Percentiles rank a stretch among this genome's conserved stretches.
These are phyloP conservation scores for Stipa capillata DNA, from an alignment of 176 grass and related monocot species.

Conservation along the genomic window DNA sequence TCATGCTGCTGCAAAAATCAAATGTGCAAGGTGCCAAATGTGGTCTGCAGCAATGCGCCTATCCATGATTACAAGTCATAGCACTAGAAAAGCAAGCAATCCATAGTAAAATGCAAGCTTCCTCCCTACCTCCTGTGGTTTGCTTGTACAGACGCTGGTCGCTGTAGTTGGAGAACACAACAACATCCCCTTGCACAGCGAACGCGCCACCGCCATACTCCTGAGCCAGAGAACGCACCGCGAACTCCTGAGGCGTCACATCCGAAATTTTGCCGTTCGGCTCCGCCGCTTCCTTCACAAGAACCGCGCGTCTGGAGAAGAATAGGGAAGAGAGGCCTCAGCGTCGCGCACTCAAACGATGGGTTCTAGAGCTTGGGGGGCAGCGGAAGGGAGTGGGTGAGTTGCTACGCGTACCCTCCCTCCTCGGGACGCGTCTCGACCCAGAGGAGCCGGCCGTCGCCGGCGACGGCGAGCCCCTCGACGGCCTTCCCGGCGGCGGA, in stretches of 20 bases:
- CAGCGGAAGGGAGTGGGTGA: background rate
- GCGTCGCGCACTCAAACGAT: background rate
- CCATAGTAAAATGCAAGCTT: background rate
- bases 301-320: slow-evolving; percentile 61
- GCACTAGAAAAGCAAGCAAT: background rate
- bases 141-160: slow-evolving; percentile 77
- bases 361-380: background rate
- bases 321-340: background rate
- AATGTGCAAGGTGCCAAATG: background rate
- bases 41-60: background rate
- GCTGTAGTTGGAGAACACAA: slow-evolving; percentile 74
- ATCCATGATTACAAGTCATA: background rate
- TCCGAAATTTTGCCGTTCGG: slow-evolving; percentile 22
- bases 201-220: slow-evolving; percentile 73
- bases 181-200: slow-evolving; percentile 33
- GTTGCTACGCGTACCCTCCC: slow-evolving; percentile 42
- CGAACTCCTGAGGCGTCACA: slow-evolving; percentile 54
- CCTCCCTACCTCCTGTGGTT: slow-evolving; percentile 42
- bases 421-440: slow-evolving; percentile 76
- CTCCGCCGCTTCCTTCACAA: slow-evolving; percentile 56
- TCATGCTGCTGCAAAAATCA: background rate
- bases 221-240: slow-evolving; percentile 58
- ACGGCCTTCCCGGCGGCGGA: slow-evolving; percentile 52
- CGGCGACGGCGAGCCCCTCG: slow-evolving; percentile 58
- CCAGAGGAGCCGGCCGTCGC: slow-evolving; percentile 74